Conservation (phyloP, 768 basidiomycete species). For the Collybia sordida region DNA sequence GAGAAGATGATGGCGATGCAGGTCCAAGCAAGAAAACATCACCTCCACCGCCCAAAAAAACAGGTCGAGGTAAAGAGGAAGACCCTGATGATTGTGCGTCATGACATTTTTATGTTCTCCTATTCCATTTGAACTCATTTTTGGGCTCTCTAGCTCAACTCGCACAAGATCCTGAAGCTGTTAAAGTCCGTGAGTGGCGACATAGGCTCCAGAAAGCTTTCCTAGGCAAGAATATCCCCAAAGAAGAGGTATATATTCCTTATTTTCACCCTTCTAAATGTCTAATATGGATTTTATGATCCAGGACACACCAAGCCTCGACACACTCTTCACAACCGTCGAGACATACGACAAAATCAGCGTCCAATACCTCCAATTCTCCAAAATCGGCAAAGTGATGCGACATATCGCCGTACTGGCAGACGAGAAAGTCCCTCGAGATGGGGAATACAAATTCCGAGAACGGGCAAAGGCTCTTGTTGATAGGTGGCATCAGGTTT, state of each 20-base stretch:
- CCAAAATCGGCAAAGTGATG: slow-evolving; percentile 80
- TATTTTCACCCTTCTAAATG: no score
- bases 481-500: slow-evolving; percentile 55
- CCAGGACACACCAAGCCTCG: slow-evolving; percentile 71
- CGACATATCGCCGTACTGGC: slow-evolving; percentile 64
- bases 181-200: slow-evolving; percentile 77
- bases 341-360: slow-evolving; percentile 71
- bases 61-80: slow-evolving; percentile 58
- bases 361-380: slow-evolving; percentile 71
- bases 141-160: slow-evolving; percentile 20
- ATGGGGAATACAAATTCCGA: slow-evolving; percentile 56
- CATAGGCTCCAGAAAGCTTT: slow-evolving; percentile 79
- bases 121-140: not conserved
- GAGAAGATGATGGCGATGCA: slow-evolving; percentile 34
- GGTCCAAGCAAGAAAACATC: slow-evolving; percentile 48
- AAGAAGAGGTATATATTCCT: slow-evolving; percentile 10
- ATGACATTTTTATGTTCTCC: not conserved
- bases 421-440: slow-evolving; percentile 51
- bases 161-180: slow-evolving; percentile 58
- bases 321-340: slow-evolving; percentile 66
- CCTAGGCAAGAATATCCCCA: slow-evolving; percentile 29
- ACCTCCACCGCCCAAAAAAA: slow-evolving; percentile 66
- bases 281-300: no score
- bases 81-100: slow-evolving; percentile 62
- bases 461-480: slow-evolving; percentile 63